These are phyloP conservation scores for Beauveria sp. DNA, from an alignment of 2,329 filamentous ascomycete genomes.

Conservation along the genomic window DNA sequence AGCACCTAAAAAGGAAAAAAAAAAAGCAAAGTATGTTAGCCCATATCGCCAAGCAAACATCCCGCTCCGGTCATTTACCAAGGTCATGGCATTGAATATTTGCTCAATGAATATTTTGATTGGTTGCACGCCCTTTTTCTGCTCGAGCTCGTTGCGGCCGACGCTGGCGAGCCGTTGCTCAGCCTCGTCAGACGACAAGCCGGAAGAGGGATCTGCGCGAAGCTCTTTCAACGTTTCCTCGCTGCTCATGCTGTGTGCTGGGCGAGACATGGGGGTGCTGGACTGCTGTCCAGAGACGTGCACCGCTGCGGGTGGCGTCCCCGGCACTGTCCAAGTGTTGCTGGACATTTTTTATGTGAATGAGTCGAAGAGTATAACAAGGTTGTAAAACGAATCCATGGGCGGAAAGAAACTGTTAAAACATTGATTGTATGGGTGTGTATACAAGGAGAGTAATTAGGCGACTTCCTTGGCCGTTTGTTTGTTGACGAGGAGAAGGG, in stretches of 20 bases:
- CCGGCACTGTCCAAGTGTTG: not conserved
- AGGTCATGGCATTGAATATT: constrained; percentile 52
- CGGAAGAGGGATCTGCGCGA: constrained; percentile 42
- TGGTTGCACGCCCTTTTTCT: constrained; percentile 40
- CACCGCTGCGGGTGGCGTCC: not conserved
- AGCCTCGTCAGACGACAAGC: constrained; percentile 45
- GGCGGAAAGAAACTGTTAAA: not conserved
- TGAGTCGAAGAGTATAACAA: not conserved
- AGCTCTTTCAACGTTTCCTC: constrained; percentile 33
- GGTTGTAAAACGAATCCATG: not conserved
- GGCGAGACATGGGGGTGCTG: constrained; percentile 37
- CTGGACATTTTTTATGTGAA: not conserved
- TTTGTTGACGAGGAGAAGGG: not conserved
- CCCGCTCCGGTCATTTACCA: constrained; percentile 23
- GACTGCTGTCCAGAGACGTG: constrained; percentile 29
- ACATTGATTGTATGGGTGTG: no score
- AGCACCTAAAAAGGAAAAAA: constrained; percentile 28
- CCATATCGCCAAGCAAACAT: not conserved
- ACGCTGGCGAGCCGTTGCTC: constrained; percentile 41
- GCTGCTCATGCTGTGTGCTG: constrained; percentile 38
- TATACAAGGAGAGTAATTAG: no score
- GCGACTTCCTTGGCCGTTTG: no score
- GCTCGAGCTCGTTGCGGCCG: constrained; percentile 51
- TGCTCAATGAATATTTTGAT: constrained; percentile 51
- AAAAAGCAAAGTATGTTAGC: not conserved